These are phyloP conservation scores for Saxophila tyrrhenica DNA, from an alignment of 495 filamentous ascomycete species.

Conservation along the genomic window DNA sequence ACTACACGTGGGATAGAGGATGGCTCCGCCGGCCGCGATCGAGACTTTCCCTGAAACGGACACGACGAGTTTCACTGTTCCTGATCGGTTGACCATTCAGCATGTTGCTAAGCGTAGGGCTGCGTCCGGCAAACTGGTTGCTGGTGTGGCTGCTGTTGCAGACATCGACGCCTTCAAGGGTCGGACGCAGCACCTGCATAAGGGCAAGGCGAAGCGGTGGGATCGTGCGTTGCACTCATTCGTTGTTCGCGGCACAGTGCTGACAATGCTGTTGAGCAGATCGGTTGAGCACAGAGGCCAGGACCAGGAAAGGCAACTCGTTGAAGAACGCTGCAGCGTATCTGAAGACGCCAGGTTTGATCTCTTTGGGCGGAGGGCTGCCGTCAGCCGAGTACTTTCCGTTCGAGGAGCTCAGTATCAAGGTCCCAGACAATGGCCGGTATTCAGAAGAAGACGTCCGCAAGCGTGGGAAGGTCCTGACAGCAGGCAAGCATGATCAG, in stretches of 20 bases:
- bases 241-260: background rate
- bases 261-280: constrained; percentile 26
- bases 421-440: constrained; percentile 52
- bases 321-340: constrained; percentile 70
- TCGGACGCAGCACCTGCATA: constrained; percentile 48
- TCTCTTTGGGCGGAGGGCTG: constrained; percentile 86
- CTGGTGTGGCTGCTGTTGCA: constrained; percentile 63
- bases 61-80: constrained; percentile 28
- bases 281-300: constrained; percentile 45
- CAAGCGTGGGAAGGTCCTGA: constrained; percentile 35
- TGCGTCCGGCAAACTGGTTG: constrained; percentile 54
- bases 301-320: constrained; percentile 23
- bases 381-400: constrained; percentile 87
- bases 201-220: constrained; percentile 72
- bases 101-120: constrained; percentile 56
- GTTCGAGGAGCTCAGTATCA: constrained; percentile 54
- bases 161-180: constrained; percentile 80
- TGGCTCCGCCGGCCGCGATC: background rate
- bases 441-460: constrained; percentile 58
- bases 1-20: background rate
- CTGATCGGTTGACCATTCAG: constrained; percentile 57
- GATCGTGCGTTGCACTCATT: constrained; percentile 52
- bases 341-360: constrained; percentile 59
- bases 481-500: constrained; percentile 72
- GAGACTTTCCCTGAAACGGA: constrained; percentile 19